phyloP scores from a whole-genome alignment of 805 yeast genomes.

The Allodekkera sacchari region DNA sequence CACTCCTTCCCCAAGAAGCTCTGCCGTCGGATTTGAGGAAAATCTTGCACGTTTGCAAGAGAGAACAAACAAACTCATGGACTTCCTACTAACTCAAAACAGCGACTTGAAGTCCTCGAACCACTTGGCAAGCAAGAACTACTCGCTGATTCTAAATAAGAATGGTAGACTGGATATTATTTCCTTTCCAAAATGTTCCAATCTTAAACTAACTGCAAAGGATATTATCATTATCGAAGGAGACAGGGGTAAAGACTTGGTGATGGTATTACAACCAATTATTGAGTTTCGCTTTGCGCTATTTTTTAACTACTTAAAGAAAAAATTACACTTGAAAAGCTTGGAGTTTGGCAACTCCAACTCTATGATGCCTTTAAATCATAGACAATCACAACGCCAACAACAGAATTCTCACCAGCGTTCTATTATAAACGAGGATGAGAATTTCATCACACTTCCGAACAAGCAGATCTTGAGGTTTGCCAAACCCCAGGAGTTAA shows the following conservation, averaged over 20 bases:
- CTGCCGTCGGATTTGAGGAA: no score
- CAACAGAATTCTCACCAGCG: conserved; percentile 12
- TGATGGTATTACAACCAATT: conserved; percentile 59
- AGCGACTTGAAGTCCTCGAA: conserved; percentile 32
- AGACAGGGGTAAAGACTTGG: conserved; percentile 76
- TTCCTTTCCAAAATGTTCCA: conserved; percentile 58
- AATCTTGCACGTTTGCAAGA: conserved; percentile 11
- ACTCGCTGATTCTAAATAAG: conserved; percentile 27
- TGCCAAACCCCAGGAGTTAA: conserved; percentile 65
- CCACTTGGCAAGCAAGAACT: conserved; percentile 26
- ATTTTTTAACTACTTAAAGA: conserved; percentile 65
- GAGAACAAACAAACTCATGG: conserved; percentile 25
- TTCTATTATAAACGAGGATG: conserved; percentile 41
- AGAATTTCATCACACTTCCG: conserved; percentile 61
- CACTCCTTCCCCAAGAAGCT: conserved; percentile 9
- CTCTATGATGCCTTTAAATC: conserved; percentile 16
- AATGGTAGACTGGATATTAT: conserved; percentile 53
- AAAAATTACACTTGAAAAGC: conserved; percentile 58
- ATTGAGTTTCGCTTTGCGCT: conserved; percentile 58
- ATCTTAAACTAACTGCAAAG: conserved; percentile 44
- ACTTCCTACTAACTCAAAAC: conserved; percentile 34
- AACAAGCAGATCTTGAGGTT: conserved; percentile 71
- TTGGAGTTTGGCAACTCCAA: conserved; percentile 27
- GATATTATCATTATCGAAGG: conserved; percentile 78
- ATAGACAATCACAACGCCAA: conserved; percentile 7